Evolutionary conservation across 2,329 filamentous ascomycete species (phyloP).

Genomic region (Ceratocystiopsis sp.): DNA sequence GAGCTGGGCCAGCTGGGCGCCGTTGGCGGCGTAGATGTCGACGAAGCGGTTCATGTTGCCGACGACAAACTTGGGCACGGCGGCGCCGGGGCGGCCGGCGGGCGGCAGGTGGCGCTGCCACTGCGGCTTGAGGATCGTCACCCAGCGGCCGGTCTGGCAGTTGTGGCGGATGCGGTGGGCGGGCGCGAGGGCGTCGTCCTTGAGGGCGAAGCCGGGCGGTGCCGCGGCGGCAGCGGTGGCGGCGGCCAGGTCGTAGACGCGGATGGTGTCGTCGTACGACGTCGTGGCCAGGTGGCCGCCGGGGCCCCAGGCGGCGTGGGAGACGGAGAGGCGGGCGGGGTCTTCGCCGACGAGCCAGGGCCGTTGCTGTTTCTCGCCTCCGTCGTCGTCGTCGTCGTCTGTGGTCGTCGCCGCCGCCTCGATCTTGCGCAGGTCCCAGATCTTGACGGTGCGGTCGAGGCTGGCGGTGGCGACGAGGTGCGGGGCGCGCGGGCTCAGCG

Average conservation of each 20-base stretch:
- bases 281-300: slow-evolving; percentile 78
- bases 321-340: slow-evolving; percentile 67
- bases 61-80: slow-evolving; percentile 75
- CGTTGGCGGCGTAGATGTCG: slow-evolving; percentile 68
- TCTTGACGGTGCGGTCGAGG: slow-evolving; percentile 70
- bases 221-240: too few relatives aligned
- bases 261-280: slow-evolving; percentile 88
- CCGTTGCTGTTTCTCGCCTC: slow-evolving; percentile 21
- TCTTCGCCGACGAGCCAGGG: slow-evolving; percentile 69
- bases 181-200: slow-evolving; percentile 48
- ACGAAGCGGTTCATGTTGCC: slow-evolving; percentile 98
- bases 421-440: slow-evolving; percentile 85
- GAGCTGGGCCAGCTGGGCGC: slow-evolving; percentile 75
- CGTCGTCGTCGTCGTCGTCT: slow-evolving; percentile 22
- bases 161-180: slow-evolving; percentile 61
- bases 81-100: too few relatives aligned
- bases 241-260: slow-evolving; percentile 66
- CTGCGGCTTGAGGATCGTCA: slow-evolving; percentile 65
- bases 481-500: slow-evolving; percentile 59
- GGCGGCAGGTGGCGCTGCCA: slow-evolving; percentile 63
- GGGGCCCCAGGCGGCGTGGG: slow-evolving; percentile 77
- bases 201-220: slow-evolving; percentile 36
- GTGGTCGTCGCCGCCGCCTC: slow-evolving; percentile 26
- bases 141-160: slow-evolving; percentile 90
- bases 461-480: slow-evolving; percentile 81